A percentile compares a stretch with the other conserved stretches of the same genome.
These are phyloP conservation scores for Lasiodiplodia theobromae DNA, from an alignment of 2,329 filamentous ascomycete species.

Conservation along the genomic window DNA sequence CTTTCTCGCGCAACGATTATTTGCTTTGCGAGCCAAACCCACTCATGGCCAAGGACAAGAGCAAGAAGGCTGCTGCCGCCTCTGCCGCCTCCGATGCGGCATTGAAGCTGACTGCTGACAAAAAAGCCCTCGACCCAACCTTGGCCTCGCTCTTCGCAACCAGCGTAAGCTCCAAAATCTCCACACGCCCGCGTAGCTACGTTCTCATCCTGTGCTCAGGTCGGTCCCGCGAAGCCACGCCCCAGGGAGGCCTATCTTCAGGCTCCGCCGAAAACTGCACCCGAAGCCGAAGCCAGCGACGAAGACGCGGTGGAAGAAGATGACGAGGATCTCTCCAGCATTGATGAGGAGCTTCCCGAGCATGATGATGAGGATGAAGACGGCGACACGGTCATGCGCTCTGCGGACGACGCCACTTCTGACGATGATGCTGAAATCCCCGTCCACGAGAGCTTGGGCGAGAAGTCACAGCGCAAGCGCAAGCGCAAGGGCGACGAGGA, in stretches of 20 bases:
- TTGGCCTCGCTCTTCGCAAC: conserved; percentile 58
- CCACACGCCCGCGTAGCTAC: not conserved
- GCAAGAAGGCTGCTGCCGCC: conserved; percentile 11
- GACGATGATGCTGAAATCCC: conserved; percentile 30
- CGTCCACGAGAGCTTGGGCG: conserved; percentile 42
- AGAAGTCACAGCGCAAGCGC: conserved; percentile 41
- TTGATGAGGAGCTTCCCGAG: conserved; percentile 37
- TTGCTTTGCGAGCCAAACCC: not conserved
- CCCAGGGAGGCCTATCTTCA: conserved; percentile 50
- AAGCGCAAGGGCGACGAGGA: conserved; percentile 67
- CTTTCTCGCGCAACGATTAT: conserved; percentile 17
- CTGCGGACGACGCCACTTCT: conserved; percentile 33
- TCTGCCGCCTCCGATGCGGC: not conserved
- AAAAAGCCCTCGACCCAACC: conserved; percentile 51
- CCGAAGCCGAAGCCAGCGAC: conserved; percentile 52
- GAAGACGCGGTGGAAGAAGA: conserved; percentile 44
- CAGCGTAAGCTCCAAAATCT: conserved; percentile 42
- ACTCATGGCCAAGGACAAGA: conserved; percentile 44
- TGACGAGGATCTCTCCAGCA: conserved; percentile 33
- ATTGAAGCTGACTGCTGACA: conserved; percentile 39
- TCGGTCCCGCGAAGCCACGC: conserved; percentile 47
- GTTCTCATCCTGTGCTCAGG: conserved; percentile 34
- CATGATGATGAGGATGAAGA: conserved; percentile 44
- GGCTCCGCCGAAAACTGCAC: conserved; percentile 34
- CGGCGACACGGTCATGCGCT: conserved; percentile 36